These are phyloP conservation scores for Pyricularia pennisetigena DNA, from an alignment of 2,329 filamentous ascomycete genomes.

Conservation along the genomic window DNA sequence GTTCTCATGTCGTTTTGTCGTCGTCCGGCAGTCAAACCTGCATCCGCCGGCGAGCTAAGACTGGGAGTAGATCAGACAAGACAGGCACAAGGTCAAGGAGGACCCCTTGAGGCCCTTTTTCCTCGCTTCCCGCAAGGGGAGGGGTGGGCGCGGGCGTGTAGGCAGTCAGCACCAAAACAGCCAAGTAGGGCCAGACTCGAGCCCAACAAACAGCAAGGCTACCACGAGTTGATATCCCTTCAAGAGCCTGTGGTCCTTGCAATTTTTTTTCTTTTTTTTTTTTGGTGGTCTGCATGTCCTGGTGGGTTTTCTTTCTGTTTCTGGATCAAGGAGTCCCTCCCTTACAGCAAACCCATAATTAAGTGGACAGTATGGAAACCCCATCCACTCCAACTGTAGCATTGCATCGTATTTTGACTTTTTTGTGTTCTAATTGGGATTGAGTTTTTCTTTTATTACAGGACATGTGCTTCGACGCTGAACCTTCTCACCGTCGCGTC, in stretches of 20 bases:
- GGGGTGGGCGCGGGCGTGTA: not conserved
- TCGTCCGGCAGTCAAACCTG: not conserved
- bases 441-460: not conserved
- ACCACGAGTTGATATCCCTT: slow-evolving; percentile 1
- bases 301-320: not conserved
- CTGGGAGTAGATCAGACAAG: not conserved
- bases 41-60: not conserved
- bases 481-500: not conserved
- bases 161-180: not conserved
- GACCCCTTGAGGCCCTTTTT: not conserved
- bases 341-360: not conserved
- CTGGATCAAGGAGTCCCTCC: not conserved
- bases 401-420: not conserved
- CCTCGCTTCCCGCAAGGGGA: not conserved
- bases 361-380: not conserved
- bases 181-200: not conserved
- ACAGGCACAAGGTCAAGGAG: not conserved
- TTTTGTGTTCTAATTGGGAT: not conserved
- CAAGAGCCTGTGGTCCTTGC: not conserved
- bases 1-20: not conserved
- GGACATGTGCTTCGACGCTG: no score
- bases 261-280: not conserved
- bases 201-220: not conserved
- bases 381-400: not conserved
- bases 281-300: no score